phyloP scores from a whole-genome alignment of 169 alveolate genomes.

The Sarcocystis neurona region DNA sequence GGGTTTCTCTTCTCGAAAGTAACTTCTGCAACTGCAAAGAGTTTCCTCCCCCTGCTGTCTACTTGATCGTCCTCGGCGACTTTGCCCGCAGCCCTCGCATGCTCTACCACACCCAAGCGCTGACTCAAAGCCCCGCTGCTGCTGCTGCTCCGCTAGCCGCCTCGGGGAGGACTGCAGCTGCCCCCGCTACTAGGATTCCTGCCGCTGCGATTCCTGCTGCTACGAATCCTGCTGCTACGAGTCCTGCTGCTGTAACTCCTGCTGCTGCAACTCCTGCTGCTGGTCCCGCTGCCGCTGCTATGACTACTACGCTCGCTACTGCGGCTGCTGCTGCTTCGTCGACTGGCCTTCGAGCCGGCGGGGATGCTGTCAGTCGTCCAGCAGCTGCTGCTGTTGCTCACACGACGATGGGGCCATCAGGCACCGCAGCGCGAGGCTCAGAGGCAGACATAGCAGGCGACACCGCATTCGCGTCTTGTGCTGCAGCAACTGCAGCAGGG shows the following conservation, averaged over 20 bases:
- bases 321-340: background rate
- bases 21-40: too few relatives aligned
- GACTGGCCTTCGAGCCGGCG: background rate
- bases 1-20: too few relatives aligned
- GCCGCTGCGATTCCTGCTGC: background rate
- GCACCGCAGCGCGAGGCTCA: too few relatives aligned
- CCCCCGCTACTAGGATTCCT: background rate
- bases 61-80: conserved; percentile 39
- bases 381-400: too few relatives aligned
- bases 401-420: too few relatives aligned
- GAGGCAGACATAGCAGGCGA: too few relatives aligned
- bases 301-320: background rate
- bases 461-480: too few relatives aligned
- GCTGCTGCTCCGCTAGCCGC: background rate
- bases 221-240: background rate
- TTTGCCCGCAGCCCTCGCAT: conserved; percentile 42
- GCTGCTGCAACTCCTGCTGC: background rate
- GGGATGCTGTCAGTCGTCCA: too few relatives aligned
- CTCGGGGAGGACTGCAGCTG: background rate
- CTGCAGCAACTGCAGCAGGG: too few relatives aligned
- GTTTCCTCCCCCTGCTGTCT: too few relatives aligned
- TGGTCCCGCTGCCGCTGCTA: conserved; percentile 9
- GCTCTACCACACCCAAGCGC: conserved; percentile 27
- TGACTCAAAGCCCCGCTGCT: conserved; percentile 31
- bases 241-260: background rate